phyloP scores from a whole-genome alignment of 306 rosid species.

The Castanea crenata region DNA sequence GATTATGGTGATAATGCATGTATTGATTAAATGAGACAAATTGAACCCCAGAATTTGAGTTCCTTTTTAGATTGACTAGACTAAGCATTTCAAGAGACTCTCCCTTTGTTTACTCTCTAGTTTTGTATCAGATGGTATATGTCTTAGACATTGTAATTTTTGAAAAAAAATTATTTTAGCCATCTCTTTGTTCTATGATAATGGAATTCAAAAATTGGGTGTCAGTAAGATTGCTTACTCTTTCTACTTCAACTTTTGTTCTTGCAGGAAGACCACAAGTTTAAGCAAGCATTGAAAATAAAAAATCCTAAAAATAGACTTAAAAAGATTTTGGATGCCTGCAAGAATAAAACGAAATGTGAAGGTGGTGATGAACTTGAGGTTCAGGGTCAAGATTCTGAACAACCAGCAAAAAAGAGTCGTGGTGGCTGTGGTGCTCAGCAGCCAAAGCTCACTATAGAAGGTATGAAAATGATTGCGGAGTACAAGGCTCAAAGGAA shows the following conservation, averaged over 20 bases:
- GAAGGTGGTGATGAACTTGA: constrained; percentile 98
- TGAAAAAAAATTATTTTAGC: neutral
- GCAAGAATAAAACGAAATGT: constrained; percentile 88
- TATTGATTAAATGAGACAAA: neutral
- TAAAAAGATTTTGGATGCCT: constrained; percentile 81
- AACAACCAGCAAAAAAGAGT: constrained; percentile 79
- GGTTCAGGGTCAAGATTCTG: constrained; percentile 56
- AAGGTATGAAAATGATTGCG: constrained; percentile 88
- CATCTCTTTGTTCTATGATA: neutral
- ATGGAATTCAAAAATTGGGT: neutral
- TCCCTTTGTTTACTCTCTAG: neutral
- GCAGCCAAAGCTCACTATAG: constrained; percentile 89
- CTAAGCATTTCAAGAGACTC: neutral
- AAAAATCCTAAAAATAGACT: constrained; percentile 81
- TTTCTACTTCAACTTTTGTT: constrained; percentile 15
- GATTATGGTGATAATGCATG: neutral
- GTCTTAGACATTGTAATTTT: neutral
- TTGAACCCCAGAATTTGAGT: neutral
- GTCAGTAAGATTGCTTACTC: neutral
- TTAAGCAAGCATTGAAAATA: constrained; percentile 84
- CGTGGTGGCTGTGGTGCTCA: constrained; percentile 99
- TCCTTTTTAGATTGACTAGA: neutral
- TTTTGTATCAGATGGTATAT: neutral
- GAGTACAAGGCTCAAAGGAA: constrained; percentile 93
- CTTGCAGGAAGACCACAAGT: constrained; percentile 81